These are phyloP conservation scores for Hymenoscyphus fructigenus DNA, from an alignment of 2,329 filamentous ascomycete genomes.

Conservation along the genomic window DNA sequence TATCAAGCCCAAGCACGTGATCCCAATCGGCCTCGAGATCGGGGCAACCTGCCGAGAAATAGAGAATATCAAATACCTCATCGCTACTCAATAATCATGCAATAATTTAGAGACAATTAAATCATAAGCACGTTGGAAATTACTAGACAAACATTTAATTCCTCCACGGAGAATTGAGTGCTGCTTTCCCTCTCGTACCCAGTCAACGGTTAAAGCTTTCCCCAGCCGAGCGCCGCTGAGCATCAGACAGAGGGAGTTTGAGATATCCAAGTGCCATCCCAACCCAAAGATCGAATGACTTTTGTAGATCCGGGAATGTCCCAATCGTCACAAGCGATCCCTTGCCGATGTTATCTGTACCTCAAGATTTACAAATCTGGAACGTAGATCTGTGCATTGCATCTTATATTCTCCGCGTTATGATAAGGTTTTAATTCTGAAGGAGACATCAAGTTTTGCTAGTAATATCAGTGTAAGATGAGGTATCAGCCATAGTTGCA, in stretches of 20 bases:
- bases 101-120: neutral
- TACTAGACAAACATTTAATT: neutral
- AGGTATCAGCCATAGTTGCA: neutral
- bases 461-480: neutral
- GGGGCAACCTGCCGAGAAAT: neutral
- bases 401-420: neutral
- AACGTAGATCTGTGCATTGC: neutral
- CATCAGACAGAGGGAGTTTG: slow-evolving; percentile 2
- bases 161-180: no score
- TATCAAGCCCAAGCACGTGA: no score
- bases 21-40: neutral
- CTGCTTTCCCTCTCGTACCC: no score
- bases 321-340: no score
- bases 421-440: no score
- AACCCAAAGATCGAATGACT: neutral
- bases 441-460: neutral
- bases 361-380: neutral
- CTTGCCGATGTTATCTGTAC: neutral
- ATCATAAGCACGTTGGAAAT: neutral
- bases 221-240: neutral
- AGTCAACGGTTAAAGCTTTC: no score
- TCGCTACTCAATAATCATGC: neutral
- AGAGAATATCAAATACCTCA: neutral
- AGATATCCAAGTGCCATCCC: neutral
- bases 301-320: no score